Base-by-base conservation (phyloP, 2,329 filamentous ascomycete species). In the Penicillium aurantiogriseum region DNA sequence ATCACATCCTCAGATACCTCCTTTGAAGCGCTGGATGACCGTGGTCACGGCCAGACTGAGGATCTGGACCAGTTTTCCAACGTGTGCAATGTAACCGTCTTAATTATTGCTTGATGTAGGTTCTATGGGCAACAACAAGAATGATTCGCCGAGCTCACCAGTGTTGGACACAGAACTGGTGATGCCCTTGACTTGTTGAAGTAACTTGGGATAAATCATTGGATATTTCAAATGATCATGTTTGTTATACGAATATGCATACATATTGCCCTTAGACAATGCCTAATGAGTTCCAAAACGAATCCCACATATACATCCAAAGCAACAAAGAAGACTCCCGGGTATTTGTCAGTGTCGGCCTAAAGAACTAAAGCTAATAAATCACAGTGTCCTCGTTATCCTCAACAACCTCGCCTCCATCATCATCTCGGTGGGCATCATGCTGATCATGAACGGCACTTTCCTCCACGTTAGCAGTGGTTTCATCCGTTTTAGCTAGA, bases 351-450 rank as follows among this genome's bases (percentile, higher is more conserved):
- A 13, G 23, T 23, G 23, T 23, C 11, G 23, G 25, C 45, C 21
- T 36, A 8, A 25, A 36, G 19, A 47, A 39, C 23, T 21, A 27
- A n/a, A 51, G 47, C 62, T 68, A 96, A 78, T 96, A 96, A 58
- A 96, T 93, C 52, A 96, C 91, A 66, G 88, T 92, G 69, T 96
- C 92, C 77, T 97, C 92, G 59, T 91, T 90, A 54, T 88, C 90
- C 73, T 94, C 86, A 63, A 95, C 82, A 56, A 93, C 87, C 68
- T 92, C 90, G 52, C 86, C 89, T 50, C 84, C 82, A 61, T 91
- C 87, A 67, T 92, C 89, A 58, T 89, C 82, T 65, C 76, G 77
- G 68, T 75, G 71, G 60, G 69, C 64, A 61, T 75, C 73, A 75
- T 79, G 56, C 36, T 69, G 62, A 73, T 76, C 72, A 74, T 75